Percentiles rank a stretch among this genome's conserved stretches.
phyloP scores from a whole-genome alignment of 305 asterid genomes.

The Fraxinus angustifolia region DNA sequence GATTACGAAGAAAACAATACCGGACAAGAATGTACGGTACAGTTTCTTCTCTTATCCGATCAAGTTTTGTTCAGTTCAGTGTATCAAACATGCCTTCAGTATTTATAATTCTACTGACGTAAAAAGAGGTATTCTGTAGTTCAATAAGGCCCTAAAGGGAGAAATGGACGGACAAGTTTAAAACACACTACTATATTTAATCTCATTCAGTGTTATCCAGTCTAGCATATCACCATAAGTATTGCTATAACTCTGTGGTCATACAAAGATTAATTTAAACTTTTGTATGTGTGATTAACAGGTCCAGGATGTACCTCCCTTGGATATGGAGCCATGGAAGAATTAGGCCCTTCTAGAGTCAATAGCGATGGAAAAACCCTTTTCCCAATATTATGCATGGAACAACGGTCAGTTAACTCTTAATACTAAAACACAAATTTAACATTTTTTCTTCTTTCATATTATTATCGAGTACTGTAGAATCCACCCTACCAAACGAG shows the following conservation, averaged over 20 bases:
- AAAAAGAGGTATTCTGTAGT: not conserved
- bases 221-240: not conserved
- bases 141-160: not conserved
- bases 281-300: constrained; percentile 1
- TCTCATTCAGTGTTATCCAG: not conserved
- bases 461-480: not conserved
- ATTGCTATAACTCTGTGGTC: not conserved
- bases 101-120: not conserved
- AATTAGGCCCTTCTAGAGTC: constrained; percentile 49
- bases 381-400: constrained; percentile 41
- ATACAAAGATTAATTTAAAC: not conserved
- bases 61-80: not conserved
- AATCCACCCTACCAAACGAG: not conserved
- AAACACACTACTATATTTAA: not conserved
- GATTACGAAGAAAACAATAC: not conserved
- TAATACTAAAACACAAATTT: not conserved
- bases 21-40: not conserved
- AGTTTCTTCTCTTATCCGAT: not conserved
- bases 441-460: not conserved
- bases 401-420: constrained; percentile 31
- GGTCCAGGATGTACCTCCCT: constrained; percentile 58
- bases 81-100: not conserved
- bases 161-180: not conserved
- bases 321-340: constrained; percentile 48
- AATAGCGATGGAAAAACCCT: constrained; percentile 46